Conservation (phyloP, 2,329 filamentous ascomycete genomes). For the Aspergillus sp. region DNA sequence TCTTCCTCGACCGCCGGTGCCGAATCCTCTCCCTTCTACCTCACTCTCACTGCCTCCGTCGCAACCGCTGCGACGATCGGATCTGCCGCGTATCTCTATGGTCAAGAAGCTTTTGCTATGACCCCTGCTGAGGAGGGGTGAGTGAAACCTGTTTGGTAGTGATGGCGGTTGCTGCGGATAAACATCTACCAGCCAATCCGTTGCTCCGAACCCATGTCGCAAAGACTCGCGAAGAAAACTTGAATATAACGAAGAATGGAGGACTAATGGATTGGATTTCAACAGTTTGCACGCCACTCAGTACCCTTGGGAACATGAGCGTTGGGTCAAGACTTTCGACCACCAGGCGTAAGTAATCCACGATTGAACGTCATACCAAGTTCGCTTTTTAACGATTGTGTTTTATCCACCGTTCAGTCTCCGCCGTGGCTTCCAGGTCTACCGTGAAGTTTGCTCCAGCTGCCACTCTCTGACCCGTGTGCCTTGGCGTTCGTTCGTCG, state of each 20-base stretch:
- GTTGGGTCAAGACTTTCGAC: conserved; percentile 93
- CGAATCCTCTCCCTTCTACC: conserved; percentile 67
- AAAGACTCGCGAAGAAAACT: conserved; percentile 6
- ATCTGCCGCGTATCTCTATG: conserved; percentile 89
- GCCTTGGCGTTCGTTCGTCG: conserved; percentile 87
- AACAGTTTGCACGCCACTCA: conserved; percentile 78
- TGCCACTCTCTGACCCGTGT: conserved; percentile 96
- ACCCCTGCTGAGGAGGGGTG: conserved; percentile 97
- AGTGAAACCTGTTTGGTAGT: conserved; percentile 41
- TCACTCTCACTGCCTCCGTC: conserved; percentile 79
- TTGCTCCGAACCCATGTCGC: conserved; percentile 12
- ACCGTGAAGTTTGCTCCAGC: conserved; percentile 94
- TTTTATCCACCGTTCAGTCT: conserved; percentile 52
- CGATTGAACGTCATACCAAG: conserved; percentile 1
- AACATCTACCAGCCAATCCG: conserved; percentile 11
- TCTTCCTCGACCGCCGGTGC: conserved; percentile 65
- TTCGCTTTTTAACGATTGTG: conserved; percentile 17
- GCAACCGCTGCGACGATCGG: conserved; percentile 82
- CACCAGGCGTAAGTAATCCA: conserved; percentile 73
- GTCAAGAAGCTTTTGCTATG: conserved; percentile 77
- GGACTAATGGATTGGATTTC: conserved; percentile 22
- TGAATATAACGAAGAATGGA: conserved; percentile 9
- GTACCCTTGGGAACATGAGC: conserved; percentile 93
- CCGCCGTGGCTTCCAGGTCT: conserved; percentile 98
- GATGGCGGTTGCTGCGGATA: conserved; percentile 5